These are phyloP conservation scores for Rhynchospora pubera DNA, from an alignment of 176 grass and related monocot species.

Conservation along the genomic window DNA sequence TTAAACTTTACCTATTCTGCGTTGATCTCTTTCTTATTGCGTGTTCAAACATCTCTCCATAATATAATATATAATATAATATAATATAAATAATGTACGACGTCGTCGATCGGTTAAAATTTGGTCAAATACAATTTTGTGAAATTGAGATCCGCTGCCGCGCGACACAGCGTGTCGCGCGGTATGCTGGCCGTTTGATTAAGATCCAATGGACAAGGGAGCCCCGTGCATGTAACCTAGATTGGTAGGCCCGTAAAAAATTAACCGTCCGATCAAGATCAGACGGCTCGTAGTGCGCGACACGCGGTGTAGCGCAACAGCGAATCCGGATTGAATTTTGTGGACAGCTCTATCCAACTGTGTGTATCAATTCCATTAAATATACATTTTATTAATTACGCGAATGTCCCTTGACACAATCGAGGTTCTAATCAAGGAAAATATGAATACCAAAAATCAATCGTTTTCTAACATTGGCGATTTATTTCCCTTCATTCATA, in stretches of 20 bases:
- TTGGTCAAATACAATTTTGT: neutral
- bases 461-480: neutral
- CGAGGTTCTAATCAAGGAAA: neutral
- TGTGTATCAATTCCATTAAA: too few relatives aligned
- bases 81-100: too few relatives aligned
- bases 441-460: neutral
- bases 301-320: too few relatives aligned
- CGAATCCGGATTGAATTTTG: too few relatives aligned
- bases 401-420: neutral
- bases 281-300: too few relatives aligned
- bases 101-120: neutral
- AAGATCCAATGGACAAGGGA: too few relatives aligned
- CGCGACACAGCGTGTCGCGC: too few relatives aligned
- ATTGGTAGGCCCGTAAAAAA: too few relatives aligned
- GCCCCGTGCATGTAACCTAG: too few relatives aligned
- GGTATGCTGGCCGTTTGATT: too few relatives aligned
- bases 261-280: too few relatives aligned
- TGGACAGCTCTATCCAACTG: neutral
- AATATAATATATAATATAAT: neutral
- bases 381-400: neutral
- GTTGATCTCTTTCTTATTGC: neutral
- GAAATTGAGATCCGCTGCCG: too few relatives aligned
- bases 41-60: neutral
- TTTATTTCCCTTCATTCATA: neutral
- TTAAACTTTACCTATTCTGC: neutral